phyloP scores from a whole-genome alignment of 1,284 basidiomycete species.

The Boletus austroedulis region DNA sequence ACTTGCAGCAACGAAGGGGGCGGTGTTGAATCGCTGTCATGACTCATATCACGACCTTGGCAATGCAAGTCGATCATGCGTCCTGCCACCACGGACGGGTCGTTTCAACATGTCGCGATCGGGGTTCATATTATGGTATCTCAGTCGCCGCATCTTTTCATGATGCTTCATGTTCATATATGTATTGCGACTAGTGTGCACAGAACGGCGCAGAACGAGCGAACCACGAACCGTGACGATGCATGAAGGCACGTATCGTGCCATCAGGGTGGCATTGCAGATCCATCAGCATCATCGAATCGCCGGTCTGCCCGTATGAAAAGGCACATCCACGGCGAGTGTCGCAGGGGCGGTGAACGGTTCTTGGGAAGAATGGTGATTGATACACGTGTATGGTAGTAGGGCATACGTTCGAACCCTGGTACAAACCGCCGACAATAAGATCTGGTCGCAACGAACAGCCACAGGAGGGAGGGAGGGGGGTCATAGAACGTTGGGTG shows the following conservation, averaged over 20 bases:
- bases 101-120: background rate
- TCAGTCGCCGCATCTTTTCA: too few species aligned
- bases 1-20: background rate
- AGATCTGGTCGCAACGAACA: conserved; percentile 4
- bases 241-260: background rate
- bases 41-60: background rate
- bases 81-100: background rate
- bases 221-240: background rate
- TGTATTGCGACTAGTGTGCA: background rate
- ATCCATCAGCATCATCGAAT: conserved; percentile 16
- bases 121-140: too few species aligned
- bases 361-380: conserved; percentile 1
- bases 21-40: too few species aligned
- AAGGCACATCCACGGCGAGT: background rate
- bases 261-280: conserved; percentile 4
- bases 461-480: too few species aligned
- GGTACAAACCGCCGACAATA: background rate
- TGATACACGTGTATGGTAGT: conserved; percentile 19
- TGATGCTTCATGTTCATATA: too few species aligned
- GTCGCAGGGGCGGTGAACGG: background rate
- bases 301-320: background rate
- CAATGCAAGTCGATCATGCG: conserved; percentile 3
- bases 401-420: conserved; percentile 7
- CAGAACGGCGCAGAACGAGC: background rate
- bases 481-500: conserved; percentile 1